phyloP scores from a whole-genome alignment of 1,284 basidiomycete species.

The Irpex lacteus region DNA sequence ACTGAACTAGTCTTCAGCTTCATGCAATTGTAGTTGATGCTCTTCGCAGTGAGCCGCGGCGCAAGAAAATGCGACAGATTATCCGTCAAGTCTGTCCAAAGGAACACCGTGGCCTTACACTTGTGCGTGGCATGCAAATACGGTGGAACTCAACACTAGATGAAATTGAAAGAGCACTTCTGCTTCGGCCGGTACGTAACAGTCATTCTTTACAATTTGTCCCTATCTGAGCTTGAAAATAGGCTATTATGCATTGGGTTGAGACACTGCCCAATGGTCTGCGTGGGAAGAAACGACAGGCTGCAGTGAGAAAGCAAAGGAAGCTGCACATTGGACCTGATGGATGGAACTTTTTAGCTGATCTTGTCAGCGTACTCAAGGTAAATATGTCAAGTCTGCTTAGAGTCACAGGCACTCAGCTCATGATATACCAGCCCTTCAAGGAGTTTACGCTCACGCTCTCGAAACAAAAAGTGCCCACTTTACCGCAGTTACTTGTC shows the following conservation, averaged over 20 bases:
- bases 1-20: neutral
- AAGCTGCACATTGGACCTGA: neutral
- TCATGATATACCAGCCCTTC: constrained; percentile 8
- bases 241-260: constrained; percentile 13
- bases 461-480: constrained; percentile 9
- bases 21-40: constrained; percentile 5
- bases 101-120: constrained; percentile 6
- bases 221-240: neutral
- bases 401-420: too few species aligned
- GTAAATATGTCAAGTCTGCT: neutral
- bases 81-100: constrained; percentile 9
- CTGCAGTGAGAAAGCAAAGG: constrained; percentile 8
- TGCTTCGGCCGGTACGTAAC: constrained; percentile 8
- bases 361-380: constrained; percentile 5
- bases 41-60: neutral
- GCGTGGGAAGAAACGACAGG: constrained; percentile 12
- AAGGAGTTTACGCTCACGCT: constrained; percentile 10
- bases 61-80: constrained; percentile 9
- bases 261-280: constrained; percentile 5
- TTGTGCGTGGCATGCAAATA: constrained; percentile 15
- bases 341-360: constrained; percentile 10
- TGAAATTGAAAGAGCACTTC: constrained; percentile 9
- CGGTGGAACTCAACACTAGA: constrained; percentile 15
- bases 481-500: constrained; percentile 11
- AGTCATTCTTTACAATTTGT: neutral